A percentile compares a stretch with the other conserved stretches of the same genome.
Conservation (phyloP, 2,329 filamentous ascomycete genomes). For the Sarocladium kiliense region DNA sequence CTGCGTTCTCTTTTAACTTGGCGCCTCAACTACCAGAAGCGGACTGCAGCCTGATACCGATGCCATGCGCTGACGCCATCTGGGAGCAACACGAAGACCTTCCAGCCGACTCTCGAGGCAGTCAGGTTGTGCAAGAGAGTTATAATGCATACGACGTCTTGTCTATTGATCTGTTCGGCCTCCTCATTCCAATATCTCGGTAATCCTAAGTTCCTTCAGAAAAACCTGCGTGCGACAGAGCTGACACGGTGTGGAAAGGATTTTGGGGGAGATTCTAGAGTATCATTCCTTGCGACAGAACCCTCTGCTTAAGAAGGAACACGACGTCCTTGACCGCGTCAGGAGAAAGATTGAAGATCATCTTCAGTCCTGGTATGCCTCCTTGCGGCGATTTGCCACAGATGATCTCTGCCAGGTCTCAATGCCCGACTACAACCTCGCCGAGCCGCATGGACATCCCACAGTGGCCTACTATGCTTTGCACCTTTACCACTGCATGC, state of each 20-base stretch:
- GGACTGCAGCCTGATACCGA: background rate
- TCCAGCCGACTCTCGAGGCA: background rate
- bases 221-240: too few relatives aligned
- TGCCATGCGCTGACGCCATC: background rate
- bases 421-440: background rate
- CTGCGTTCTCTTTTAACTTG: background rate
- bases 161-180: background rate
- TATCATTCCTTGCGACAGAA: background rate
- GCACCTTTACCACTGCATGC: conserved; percentile 1
- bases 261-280: background rate
- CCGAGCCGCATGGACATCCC: background rate
- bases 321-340: background rate
- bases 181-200: conserved; percentile 1
- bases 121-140: background rate
- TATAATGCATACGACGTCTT: background rate
- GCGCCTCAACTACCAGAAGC: background rate
- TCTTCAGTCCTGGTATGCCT: background rate
- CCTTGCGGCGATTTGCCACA: background rate
- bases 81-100: background rate
- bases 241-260: background rate
- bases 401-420: background rate
- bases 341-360: background rate
- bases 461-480: background rate
- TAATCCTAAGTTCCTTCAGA: background rate
- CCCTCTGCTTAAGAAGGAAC: background rate